Evolutionary conservation across 805 yeast genomes (phyloP).

Genomic region (Ogataea trehalophila): DNA sequence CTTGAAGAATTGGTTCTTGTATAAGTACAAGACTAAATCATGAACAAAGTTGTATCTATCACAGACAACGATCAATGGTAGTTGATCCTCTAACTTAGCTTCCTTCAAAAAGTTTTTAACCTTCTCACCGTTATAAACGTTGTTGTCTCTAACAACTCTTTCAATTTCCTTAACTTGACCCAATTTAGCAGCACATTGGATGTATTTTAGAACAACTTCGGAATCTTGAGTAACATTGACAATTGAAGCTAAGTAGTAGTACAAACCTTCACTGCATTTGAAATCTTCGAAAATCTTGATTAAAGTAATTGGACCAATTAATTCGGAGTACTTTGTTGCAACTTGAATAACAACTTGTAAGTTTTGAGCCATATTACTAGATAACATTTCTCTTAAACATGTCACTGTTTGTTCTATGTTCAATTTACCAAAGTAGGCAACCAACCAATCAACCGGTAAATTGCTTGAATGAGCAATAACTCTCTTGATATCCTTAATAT

Average conservation of each 20-base stretch:
- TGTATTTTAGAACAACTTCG: conserved; percentile 93
- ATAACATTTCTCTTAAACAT: conserved; percentile 81
- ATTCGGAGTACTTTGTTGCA: conserved; percentile 92
- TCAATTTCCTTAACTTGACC: conserved; percentile 93
- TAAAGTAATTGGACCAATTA: conserved; percentile 79
- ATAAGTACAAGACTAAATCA: conserved; percentile 86
- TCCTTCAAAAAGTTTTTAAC: conserved; percentile 97
- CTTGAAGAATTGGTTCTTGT: conserved; percentile 93
- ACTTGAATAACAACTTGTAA: conserved; percentile 93
- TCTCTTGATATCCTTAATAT: conserved; percentile 91
- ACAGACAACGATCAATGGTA: conserved; percentile 94
- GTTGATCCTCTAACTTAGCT: conserved; percentile 87
- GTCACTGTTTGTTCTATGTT: conserved; percentile 90
- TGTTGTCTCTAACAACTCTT: conserved; percentile 91
- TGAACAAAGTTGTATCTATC: conserved; percentile 89
- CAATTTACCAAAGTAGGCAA: conserved; percentile 85
- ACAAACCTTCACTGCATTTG: conserved; percentile 88
- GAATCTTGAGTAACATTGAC: conserved; percentile 92
- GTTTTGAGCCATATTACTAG: conserved; percentile 75
- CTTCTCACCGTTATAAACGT: conserved; percentile 92
- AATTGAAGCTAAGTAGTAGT: conserved; percentile 87
- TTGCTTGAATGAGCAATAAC: conserved; percentile 83
- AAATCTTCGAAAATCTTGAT: conserved; percentile 91
- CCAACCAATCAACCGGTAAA: conserved; percentile 91
- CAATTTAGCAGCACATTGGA: conserved; percentile 86